Evolutionary conservation across 2,329 filamentous ascomycete genomes (phyloP), one percentile per base, ranked within the genome.

Genomic region (Aspergillus fumigatus): DNA sequence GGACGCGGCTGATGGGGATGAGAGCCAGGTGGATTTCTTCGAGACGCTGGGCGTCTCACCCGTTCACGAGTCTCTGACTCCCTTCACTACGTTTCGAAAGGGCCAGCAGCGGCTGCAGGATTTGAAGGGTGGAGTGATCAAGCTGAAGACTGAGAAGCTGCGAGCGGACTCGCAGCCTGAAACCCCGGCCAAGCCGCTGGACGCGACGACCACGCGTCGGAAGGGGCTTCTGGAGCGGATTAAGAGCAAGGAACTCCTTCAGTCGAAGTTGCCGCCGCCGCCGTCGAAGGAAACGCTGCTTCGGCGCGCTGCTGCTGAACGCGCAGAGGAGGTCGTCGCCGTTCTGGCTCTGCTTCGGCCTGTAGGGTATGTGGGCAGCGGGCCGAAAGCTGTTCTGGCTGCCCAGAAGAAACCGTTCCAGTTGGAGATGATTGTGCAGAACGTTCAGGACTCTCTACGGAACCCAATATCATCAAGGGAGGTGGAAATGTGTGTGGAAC

Each of bases 181-280:
- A 1, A 50, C 57, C 21, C 54, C 59, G 3, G 53, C 50, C 4
- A 69, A 67, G 65, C 71, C 59, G 50, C 65, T 58, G 48, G 70
- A 60, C 52, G 67, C 61, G 38, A 69, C 67, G 7, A 62, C 53
- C 26, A 67, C 69, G 45, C 75, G 76, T 19, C 71, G 73, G 51
- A 85, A 88, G 77, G 84, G 84, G 53, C 83, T 95, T 25, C 80
- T 94, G 56, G 89, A 92, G 70, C 87, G 89, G 50, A 83, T 95
- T 61, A 86, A 88, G 60, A 79, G 82, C 54, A 93, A 93, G 76
- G 84, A 89, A 63, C 72, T 62, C 38, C 70, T 65, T 29, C 76
- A 75, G 78, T 82, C 69, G 70, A 82, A 69, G 67, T 76, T 59
- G 62, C 75, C 59, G 52, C 75, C 57, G 56, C 78, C 56, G 0